A percentile compares a stretch with the other conserved stretches of the same genome.
Evolutionary conservation across 306 rosid genomes (phyloP).

Genomic region (Vigna reflexopilosa): DNA sequence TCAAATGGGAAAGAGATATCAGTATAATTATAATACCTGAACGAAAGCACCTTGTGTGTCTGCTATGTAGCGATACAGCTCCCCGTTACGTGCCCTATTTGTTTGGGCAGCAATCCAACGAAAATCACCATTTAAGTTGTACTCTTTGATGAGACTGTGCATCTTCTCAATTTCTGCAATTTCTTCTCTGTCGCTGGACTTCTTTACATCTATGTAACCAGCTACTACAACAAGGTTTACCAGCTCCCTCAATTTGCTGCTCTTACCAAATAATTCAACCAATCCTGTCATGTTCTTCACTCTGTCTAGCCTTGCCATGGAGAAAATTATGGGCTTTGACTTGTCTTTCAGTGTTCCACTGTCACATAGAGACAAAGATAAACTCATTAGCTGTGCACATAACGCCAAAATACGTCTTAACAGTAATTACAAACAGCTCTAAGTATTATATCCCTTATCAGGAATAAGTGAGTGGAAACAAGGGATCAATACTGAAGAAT

Average conservation of each 20-base stretch:
- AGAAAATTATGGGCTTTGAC: conserved; percentile 86
- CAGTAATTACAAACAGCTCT: neutral
- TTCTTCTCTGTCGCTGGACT: conserved; percentile 92
- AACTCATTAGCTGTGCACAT: conserved; percentile 7
- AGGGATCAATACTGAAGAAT: conserved; percentile 13
- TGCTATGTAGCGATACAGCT: conserved; percentile 89
- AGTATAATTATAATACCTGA: conserved; percentile 61
- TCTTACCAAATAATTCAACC: conserved; percentile 84
- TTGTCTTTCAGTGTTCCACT: conserved; percentile 75
- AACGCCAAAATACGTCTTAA: conserved; percentile 2
- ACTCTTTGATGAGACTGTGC: conserved; percentile 69
- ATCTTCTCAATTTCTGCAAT: conserved; percentile 91
- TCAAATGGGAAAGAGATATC: conserved; percentile 11
- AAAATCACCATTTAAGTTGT: conserved; percentile 69
- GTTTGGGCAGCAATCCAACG: conserved; percentile 92
- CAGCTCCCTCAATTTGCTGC: conserved; percentile 75
- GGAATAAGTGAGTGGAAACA: neutral
- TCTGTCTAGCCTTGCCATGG: conserved; percentile 89
- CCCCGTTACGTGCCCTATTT: conserved; percentile 93
- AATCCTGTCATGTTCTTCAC: conserved; percentile 87
- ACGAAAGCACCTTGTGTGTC: conserved; percentile 86
- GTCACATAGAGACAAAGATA: conserved; percentile 45
- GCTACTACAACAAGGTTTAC: conserved; percentile 87
- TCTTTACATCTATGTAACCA: conserved; percentile 77
- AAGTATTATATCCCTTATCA: conserved; percentile 4